Base-by-base conservation (phyloP, 108 stramenopile species). In the Nitzschia palea region DNA sequence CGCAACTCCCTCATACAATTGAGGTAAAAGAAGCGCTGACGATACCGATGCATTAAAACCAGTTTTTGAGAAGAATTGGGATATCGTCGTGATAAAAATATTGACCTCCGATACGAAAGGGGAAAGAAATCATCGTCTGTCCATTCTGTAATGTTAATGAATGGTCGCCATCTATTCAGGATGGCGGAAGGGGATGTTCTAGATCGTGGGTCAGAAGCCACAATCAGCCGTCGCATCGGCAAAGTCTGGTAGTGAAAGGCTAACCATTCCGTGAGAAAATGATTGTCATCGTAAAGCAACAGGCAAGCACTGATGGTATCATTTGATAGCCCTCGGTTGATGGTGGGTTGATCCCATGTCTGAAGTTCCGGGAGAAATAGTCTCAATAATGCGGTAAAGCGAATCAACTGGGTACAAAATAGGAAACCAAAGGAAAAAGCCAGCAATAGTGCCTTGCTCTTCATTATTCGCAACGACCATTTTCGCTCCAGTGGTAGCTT, bases 221-320 rank as follows among this genome's bases (percentile, higher is more conserved):
- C 65, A 0, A 82, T 50, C 40, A 82, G 44, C 36, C 68, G 52
- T 0, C 74, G 68, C 22, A 82, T 55, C 25, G 72, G 72, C 23
- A 77, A 37, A 4, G 61, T 62, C 20, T 57, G 47, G 43, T 68
- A 82, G 51, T 82, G 80, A 44, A 73, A 82, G 14, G 80, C 80
- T 9, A 82, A 33, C 76, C 76, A 82, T 63, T 82, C 80, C 1
- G 48, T 31, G 9, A 77, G 42, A 18, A 66, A 57, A 45, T 64
- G 65, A 53, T 72, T 78, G 77, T 77, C 80, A 44, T 82, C 80
- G 55, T 62, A 77, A 25, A 68, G 55, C 52, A 78, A 31, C 17
- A 82, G 42, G 62, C 80, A 82, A 1, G 64, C 80, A 26, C 57
- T 59, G 44, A 67, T 31, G 0, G 51, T 44, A 15, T 48, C 28